A percentile compares a stretch with the other conserved stretches of the same genome.
Conservation (phyloP, 1,139 yeast genomes). For the Pichia sp. region DNA sequence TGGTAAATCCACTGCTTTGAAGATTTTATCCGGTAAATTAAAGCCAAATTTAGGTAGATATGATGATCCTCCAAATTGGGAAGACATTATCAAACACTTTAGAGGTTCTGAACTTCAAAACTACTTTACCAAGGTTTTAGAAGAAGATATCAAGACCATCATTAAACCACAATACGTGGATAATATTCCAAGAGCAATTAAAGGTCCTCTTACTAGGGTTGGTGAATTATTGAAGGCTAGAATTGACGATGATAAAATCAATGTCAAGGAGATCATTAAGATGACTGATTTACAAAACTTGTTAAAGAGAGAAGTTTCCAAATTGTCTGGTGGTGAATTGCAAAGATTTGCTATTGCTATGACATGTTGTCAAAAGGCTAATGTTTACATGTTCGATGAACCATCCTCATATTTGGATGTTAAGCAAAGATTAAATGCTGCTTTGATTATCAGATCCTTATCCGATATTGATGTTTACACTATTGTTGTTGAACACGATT, state of each 20-base stretch:
- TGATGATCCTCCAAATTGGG: conserved; percentile 98
- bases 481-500: conserved; percentile 96
- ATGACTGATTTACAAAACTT: conserved; percentile 68
- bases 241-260: conserved; percentile 54
- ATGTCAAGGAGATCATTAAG: conserved; percentile 50
- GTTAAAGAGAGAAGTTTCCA: conserved; percentile 75
- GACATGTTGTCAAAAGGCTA: conserved; percentile 92
- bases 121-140: conserved; percentile 87
- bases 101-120: conserved; percentile 97
- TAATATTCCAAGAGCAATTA: conserved; percentile 91
- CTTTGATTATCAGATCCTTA: conserved; percentile 82
- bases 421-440: conserved; percentile 97
- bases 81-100: conserved; percentile 79
- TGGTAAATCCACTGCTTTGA: conserved; percentile 96
- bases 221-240: conserved; percentile 73
- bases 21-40: conserved; percentile 96
- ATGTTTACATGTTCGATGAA: conserved; percentile 98
- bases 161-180: conserved; percentile 98
- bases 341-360: conserved; percentile 97
- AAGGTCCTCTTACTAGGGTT: conserved; percentile 82
- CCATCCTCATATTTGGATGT: conserved; percentile 98
- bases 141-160: conserved; percentile 88
- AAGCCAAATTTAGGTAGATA: conserved; percentile 92
- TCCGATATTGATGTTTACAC: conserved; percentile 70
- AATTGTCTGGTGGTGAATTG: conserved; percentile 95